phyloP scores from a whole-genome alignment of 768 basidiomycete genomes.

The Collybia nuda region DNA sequence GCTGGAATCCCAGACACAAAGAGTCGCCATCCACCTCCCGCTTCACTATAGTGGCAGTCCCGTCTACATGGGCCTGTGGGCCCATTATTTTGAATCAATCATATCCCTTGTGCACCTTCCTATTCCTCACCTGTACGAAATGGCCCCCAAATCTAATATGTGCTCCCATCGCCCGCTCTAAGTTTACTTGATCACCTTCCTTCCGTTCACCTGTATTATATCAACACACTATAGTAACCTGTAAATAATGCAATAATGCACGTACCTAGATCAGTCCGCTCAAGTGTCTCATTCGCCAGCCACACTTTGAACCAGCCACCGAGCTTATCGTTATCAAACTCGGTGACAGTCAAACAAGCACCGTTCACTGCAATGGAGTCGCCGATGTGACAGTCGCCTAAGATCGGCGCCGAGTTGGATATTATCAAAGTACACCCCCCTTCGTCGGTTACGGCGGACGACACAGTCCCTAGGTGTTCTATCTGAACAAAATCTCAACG shows the following conservation, averaged over 20 bases:
- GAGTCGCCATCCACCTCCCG: conserved; percentile 82
- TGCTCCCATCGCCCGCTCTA: conserved; percentile 93
- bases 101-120: not conserved
- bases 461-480: conserved; percentile 83
- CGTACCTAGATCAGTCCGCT: conserved; percentile 86
- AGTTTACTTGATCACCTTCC: conserved; percentile 81
- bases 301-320: conserved; percentile 92
- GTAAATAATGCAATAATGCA: not conserved
- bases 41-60: conserved; percentile 74
- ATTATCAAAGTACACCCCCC: conserved; percentile 86
- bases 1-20: conserved; percentile 76
- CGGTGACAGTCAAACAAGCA: conserved; percentile 87
- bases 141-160: conserved; percentile 95
- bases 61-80: conserved; percentile 88
- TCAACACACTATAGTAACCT: conserved; percentile 2
- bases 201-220: conserved; percentile 62
- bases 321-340: conserved; percentile 60
- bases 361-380: conserved; percentile 94
- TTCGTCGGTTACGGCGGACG: conserved; percentile 57
- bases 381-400: conserved; percentile 88
- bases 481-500: conserved; percentile 49
- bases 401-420: conserved; percentile 64
- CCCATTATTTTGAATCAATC: not conserved
- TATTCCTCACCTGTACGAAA: conserved; percentile 80
- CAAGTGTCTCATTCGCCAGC: conserved; percentile 93